phyloP scores from a whole-genome alignment of 2,329 filamentous ascomycete species.

The Nothophaeocryptopus gaeumannii region DNA sequence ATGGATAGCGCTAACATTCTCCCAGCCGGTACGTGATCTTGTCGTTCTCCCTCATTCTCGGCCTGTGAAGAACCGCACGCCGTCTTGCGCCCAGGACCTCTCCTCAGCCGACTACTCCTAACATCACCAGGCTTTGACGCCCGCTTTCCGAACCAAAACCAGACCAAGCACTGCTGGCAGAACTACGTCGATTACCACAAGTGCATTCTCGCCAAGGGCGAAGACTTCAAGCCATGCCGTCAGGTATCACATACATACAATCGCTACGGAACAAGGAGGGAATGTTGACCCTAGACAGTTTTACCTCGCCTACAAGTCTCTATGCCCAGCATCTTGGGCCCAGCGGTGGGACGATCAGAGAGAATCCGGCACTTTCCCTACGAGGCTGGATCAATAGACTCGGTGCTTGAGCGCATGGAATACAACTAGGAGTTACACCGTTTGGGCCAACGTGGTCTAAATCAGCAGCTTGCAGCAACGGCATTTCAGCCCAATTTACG shows the following conservation, averaged over 20 bases:
- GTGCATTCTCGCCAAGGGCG: conserved; percentile 96
- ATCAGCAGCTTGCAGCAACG: too few relatives aligned
- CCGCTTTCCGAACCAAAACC: conserved; percentile 97
- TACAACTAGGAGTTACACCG: too few relatives aligned
- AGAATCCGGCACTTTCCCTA: conserved; percentile 58
- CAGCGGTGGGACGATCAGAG: conserved; percentile 96
- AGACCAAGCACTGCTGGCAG: conserved; percentile 99
- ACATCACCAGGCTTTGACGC: conserved; percentile 82
- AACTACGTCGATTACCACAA: conserved; percentile 99
- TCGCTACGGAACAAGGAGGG: neutral
- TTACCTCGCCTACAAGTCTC: conserved; percentile 91
- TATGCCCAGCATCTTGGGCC: conserved; percentile 94
- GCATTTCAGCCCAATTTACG: too few relatives aligned
- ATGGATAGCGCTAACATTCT: conserved; percentile 23
- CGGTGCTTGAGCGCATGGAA: too few relatives aligned
- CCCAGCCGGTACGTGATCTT: conserved; percentile 33
- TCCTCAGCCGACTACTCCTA: neutral
- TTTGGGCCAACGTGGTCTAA: too few relatives aligned
- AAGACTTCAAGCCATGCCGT: conserved; percentile 95
- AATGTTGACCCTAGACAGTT: conserved; percentile 59
- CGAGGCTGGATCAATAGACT: conserved; percentile 46
- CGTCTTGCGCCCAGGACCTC: neutral
- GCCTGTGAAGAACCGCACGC: neutral
- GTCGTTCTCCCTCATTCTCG: too few relatives aligned
- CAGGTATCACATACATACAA: conserved; percentile 61